Base-by-base conservation (phyloP, 192 early-diverging fungal species). In the Cladochytrium replicatum region DNA sequence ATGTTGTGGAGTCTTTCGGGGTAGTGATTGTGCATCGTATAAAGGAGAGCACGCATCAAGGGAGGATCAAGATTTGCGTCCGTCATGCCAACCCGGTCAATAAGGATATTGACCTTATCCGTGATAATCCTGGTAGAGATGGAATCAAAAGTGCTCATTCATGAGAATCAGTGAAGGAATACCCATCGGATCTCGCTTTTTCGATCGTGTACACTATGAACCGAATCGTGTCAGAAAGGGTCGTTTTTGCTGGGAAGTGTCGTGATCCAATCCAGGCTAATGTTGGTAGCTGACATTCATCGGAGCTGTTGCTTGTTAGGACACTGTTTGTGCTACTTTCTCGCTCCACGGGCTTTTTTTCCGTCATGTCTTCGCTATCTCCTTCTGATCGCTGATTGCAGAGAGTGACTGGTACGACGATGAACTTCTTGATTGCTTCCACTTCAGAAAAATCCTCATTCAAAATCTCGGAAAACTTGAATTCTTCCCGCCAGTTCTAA, bases 371-470 rank as follows among this genome's bases (percentile, higher is more conserved):
- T n/a, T n/a, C n/a, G n/a, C 34, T 23, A 19, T 48, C 32, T 19
- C 9, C 23, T 7, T 48, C 25, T 26, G 23, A 5, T 17, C 9
- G 40, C 8, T 6, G 8, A 52, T 21, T n/a, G 50, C 40, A 8
- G 17, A 9, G 23, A 46, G 52, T 9, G 29, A 31, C 43, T 46
- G 19, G 15, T 54, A 44, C 29, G 44, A 44, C 52, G 43, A 54
- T 44, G 29, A 61, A 54, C 32, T 61, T 61, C 15, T 46, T 41
- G 11, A 48, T 58, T 2, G 53, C 46, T 43, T 51, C 54, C 11
- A 61, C 26, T 30, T 61, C 60, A 5, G 32, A 41, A 59, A 61
- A 61, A 32, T 61, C 60, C 34, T 61, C 60, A 17, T 7, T 34
- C 9, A 61, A 46, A 4, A 61, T 37, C 2, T 23, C 31, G 27